Conservation (phyloP, 495 filamentous ascomycete species). For the Aeminium ludgeri region DNA sequence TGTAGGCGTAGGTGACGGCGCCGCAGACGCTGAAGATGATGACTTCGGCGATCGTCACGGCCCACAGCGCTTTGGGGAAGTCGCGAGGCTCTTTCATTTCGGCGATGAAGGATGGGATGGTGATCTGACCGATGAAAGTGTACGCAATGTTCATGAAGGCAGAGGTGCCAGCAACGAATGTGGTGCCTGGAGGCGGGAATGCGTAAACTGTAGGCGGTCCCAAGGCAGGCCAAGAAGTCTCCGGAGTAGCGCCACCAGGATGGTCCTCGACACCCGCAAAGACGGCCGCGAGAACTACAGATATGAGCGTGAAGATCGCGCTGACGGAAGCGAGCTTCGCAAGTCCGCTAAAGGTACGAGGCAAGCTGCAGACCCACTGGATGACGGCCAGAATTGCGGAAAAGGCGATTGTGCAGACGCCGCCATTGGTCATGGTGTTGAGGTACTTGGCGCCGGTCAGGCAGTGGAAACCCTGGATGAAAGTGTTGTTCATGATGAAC, state of each 20-base stretch:
- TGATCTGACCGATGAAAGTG: slow-evolving; percentile 88
- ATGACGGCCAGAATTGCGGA: slow-evolving; percentile 49
- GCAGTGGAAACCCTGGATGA: slow-evolving; percentile 69
- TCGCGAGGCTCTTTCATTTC: slow-evolving; percentile 78
- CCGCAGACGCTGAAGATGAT: slow-evolving; percentile 67
- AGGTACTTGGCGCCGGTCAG: slow-evolving; percentile 66
- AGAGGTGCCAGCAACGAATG: slow-evolving; percentile 60
- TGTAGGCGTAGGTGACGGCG: slow-evolving; percentile 59
- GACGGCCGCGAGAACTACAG: slow-evolving; percentile 60
- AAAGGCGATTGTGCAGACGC: slow-evolving; percentile 57
- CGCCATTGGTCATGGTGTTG: slow-evolving; percentile 58
- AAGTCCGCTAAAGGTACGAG: slow-evolving; percentile 64
- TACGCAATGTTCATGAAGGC: slow-evolving; percentile 84
- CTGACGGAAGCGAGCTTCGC: slow-evolving; percentile 57
- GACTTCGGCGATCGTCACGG: slow-evolving; percentile 69
- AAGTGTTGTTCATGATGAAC: slow-evolving; percentile 85
- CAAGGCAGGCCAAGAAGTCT: slow-evolving; percentile 21
- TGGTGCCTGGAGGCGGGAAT: slow-evolving; percentile 45
- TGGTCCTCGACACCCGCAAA: slow-evolving; percentile 58
- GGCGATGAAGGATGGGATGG: slow-evolving; percentile 76
- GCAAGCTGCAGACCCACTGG: slow-evolving; percentile 59
- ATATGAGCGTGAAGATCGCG: slow-evolving; percentile 72
- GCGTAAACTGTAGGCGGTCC: slow-evolving; percentile 44
- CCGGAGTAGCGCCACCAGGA: slow-evolving; percentile 38
- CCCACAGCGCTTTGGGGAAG: slow-evolving; percentile 79